Base-by-base conservation (phyloP, 2,329 filamentous ascomycete genomes). In the Cladophialophora chaetospira region DNA sequence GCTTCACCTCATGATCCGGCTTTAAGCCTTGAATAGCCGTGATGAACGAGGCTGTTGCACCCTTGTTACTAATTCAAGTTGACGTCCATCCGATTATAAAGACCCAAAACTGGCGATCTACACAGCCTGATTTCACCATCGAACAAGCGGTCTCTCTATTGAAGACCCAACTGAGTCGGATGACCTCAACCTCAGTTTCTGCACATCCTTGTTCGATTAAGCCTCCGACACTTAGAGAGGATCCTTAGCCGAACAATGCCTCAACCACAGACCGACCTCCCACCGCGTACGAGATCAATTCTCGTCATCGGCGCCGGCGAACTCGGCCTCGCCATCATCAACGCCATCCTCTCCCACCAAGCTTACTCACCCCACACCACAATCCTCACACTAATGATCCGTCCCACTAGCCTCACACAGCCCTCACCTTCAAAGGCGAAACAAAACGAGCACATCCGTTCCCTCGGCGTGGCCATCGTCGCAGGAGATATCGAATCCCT, bases 291-390 rank as follows among this genome's bases (percentile, higher is more conserved):
- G 26, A 55, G 42, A 28, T 57, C 58, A 13, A 73, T 87, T 55
- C 82, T 88, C 47, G 75, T 88, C 48, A 72, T 89, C 56, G 85
- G 86, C 50, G 82, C 82, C n/a, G 86, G 85, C 56, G 85, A 88
- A 72, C 79, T 88, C 11, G 86, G 85, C 46, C 71, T 75, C 3
- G 75, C 80, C 13, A 74, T 88, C 55, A 72, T 88, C 13, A 68
- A 75, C 28, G 73, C 77, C 9, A 75, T 88, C 5, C 67, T 73
- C 11, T 46, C 62, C 0, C 80, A 86, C 61, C 75, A 79, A 0
- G 25, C 29, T 28, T 65, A 56, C 54, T 65, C 71, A 33, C 72
- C 71, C 19, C 26, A 64, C n/a, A 54, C 60, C 13, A 70, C 68
- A 5, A 69, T 68, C 4, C 67, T 86, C 15, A 75, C 79, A 0